Evolutionary conservation across 2,329 filamentous ascomycete species (phyloP).

Genomic region (Canariomyces notabilis): DNA sequence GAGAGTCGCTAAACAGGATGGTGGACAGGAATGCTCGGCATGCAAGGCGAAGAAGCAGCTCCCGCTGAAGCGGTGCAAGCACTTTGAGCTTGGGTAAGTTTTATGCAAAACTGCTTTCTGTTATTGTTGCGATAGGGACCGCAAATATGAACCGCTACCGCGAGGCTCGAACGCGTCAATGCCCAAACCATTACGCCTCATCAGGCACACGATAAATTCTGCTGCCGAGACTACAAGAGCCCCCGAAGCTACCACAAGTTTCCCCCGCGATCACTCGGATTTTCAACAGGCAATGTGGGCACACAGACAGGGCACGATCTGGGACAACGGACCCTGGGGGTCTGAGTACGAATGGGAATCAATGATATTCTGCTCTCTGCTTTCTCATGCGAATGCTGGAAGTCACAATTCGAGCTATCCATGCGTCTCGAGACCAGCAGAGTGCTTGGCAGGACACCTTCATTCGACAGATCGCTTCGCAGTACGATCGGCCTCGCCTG

Average conservation of each 20-base stretch:
- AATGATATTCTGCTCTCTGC: no score
- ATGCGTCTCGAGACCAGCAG: no score
- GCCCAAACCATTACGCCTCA: background rate
- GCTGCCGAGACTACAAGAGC: background rate
- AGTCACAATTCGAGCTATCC: no score
- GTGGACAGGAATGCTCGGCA: constrained; percentile 68
- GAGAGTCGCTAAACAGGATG: constrained; percentile 18
- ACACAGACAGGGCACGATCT: no score
- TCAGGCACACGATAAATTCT: background rate
- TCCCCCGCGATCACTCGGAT: background rate
- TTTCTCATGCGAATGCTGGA: no score
- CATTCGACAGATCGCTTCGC: no score
- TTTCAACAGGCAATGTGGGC: no score
- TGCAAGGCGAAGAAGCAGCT: constrained; percentile 99
- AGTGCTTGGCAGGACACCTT: no score
- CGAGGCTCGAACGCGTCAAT: constrained; percentile 4
- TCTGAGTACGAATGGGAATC: no score
- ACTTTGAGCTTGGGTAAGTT: constrained; percentile 96
- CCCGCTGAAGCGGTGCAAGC: constrained; percentile 99
- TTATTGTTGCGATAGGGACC: constrained; percentile 14
- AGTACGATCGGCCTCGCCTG: no score
- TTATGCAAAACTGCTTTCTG: background rate
- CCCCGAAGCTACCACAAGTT: no score
- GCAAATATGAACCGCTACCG: constrained; percentile 9
- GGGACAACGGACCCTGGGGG: no score